Conservation (phyloP, 1,139 yeast genomes). For the Magnusiomyces suaveolens region DNA sequence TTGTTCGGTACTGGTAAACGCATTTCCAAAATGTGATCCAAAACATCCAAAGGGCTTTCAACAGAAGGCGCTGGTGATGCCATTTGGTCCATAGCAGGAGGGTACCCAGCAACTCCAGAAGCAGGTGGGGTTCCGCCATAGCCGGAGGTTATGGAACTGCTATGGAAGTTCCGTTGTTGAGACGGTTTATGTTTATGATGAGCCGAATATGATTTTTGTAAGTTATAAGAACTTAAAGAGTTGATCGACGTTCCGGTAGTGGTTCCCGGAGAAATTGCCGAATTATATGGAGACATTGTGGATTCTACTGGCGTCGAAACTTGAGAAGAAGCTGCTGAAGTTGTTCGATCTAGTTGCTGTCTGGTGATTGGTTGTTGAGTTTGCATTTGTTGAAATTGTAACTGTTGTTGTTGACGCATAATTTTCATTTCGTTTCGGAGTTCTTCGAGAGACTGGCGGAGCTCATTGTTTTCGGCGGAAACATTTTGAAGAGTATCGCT, state of each 20-base stretch:
- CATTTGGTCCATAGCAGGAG: constrained; percentile 20
- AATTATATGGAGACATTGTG: neutral
- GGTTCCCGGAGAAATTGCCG: constrained; percentile 1
- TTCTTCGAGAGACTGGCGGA: constrained; percentile 17
- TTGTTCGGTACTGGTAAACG: constrained; percentile 28
- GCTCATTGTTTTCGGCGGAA: constrained; percentile 21
- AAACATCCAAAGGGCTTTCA: constrained; percentile 28
- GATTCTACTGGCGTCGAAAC: neutral
- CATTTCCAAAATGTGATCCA: constrained; percentile 35
- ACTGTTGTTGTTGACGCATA: constrained; percentile 5
- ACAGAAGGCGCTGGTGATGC: constrained; percentile 36
- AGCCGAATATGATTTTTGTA: neutral
- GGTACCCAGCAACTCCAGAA: constrained; percentile 1
- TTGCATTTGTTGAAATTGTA: neutral
- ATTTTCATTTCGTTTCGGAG: constrained; percentile 17
- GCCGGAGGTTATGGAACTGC: neutral
- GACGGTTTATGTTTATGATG: neutral
- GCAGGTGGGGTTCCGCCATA: neutral
- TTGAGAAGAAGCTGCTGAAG: neutral
- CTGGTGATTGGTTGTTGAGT: neutral
- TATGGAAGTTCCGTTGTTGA: neutral
- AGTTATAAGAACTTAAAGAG: neutral
- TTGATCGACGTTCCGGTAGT: neutral
- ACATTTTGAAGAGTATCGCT: constrained; percentile 40
- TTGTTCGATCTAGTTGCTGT: neutral